Base-by-base conservation (phyloP, 805 yeast genomes). In the Metschnikowia kofuensis region DNA sequence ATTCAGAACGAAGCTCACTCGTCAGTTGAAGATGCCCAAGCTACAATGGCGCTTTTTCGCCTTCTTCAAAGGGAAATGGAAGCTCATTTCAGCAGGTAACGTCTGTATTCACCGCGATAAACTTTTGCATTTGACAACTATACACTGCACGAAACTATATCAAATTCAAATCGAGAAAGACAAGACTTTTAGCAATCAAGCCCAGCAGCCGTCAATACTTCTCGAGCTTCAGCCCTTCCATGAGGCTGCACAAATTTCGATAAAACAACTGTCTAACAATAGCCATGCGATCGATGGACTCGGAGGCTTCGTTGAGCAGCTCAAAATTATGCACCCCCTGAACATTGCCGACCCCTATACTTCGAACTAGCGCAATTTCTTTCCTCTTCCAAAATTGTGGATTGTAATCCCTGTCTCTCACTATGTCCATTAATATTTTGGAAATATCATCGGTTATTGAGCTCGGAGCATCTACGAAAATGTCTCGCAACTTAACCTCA, bases 1-100 rank as follows among this genome's bases (percentile, higher is more conserved):
- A 87, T 90, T 49, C 96, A 90, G 65, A 70, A 69, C 0, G 89
- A 84, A 0, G 77, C 82, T 52, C 97, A 91, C 69, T 85, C 94
- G 4, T 88, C 96, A 0, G 88, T 90, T 1, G 96, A 89, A 61
- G 97, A 90, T 69, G 96, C 97, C 0, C 80, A 80, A 59, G 91
- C 91, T 1, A 83, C 96, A 0, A 91, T 90, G 96, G 64, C 84
- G 51, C 66, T 90, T n/a, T 90, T 82, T 61, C 77, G 87, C 51
- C 61, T 78, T 45, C 77, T 80, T 53, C 84, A 80, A 60, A 72
- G 69, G 45, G 88, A 80, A 45, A 84, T 87, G 59, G 94, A 84
- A 55, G 68, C 67, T 40, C 38, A 45, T 45, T 40, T 40, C 14
- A n/a, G 32, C 11, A 36, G 39, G 28, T 15, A 15, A 10, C 13